Conservation (phyloP, 2,329 filamentous ascomycete species). For the Aspergillus fijiensis region DNA sequence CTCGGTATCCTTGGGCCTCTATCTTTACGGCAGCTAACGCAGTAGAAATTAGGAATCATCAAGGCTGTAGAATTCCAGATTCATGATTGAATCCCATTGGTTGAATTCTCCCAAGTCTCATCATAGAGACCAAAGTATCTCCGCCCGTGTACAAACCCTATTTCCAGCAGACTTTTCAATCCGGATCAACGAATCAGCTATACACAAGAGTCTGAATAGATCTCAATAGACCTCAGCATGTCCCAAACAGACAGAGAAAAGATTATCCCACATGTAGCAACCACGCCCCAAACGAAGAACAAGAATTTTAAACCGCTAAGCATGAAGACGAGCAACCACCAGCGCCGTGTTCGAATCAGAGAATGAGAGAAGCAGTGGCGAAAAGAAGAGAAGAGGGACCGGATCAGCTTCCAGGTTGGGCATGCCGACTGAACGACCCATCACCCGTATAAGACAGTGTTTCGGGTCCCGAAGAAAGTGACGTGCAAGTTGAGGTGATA, state of each 20-base stretch:
- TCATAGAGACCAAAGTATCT: constrained; percentile 8
- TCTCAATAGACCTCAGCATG: constrained; percentile 12
- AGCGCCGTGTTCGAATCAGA: constrained; percentile 30
- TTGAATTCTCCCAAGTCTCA: neutral
- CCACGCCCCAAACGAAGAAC: constrained; percentile 10
- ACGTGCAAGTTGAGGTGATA: constrained; percentile 9
- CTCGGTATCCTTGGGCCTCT: neutral
- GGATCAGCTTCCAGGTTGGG: constrained; percentile 10
- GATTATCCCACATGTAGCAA: constrained; percentile 18
- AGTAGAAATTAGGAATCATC: neutral
- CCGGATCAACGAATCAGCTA: constrained; percentile 18
- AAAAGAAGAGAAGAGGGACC: constrained; percentile 13
- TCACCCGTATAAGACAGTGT: constrained; percentile 6
- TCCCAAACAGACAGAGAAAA: constrained; percentile 23
- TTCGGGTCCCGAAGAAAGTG: constrained; percentile 2
- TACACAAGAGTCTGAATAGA: constrained; percentile 15
- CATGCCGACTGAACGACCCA: constrained; percentile 5
- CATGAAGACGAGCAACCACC: constrained; percentile 31
- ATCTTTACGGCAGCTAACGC: neutral
- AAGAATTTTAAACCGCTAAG: constrained; percentile 22
- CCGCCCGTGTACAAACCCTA: constrained; percentile 1
- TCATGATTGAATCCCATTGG: neutral
- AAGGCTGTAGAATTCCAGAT: neutral
- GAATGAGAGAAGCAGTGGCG: constrained; percentile 7
- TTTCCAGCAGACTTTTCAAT: constrained; percentile 20